These are phyloP conservation scores for Penicillium egyptiacum DNA, from an alignment of 495 filamentous ascomycete species.

Conservation along the genomic window DNA sequence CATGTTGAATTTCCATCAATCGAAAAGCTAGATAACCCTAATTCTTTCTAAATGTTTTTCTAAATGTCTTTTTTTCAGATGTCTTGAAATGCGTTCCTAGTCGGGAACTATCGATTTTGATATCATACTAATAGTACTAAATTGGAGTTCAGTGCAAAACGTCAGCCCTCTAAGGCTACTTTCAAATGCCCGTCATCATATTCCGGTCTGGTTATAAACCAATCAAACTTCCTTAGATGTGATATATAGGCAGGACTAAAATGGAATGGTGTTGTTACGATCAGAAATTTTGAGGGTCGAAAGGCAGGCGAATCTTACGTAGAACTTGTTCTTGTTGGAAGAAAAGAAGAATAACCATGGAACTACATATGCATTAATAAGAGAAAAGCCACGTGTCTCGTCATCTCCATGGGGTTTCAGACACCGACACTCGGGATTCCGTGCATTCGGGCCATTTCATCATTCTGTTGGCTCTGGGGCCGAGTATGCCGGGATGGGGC, in stretches of 20 bases:
- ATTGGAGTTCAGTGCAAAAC: not conserved
- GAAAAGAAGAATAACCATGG: not conserved
- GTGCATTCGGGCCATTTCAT: slow-evolving; percentile 4
- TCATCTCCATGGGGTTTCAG: slow-evolving; percentile 7
- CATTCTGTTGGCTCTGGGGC: slow-evolving; percentile 2
- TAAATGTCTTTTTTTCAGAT: too few species aligned
- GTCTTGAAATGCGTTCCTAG: too few species aligned
- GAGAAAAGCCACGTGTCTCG: slow-evolving; percentile 8
- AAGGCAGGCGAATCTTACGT: not conserved
- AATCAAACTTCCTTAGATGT: too few species aligned
- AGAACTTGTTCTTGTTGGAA: not conserved
- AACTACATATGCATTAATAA: not conserved
- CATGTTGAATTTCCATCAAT: not conserved
- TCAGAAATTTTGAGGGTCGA: too few species aligned
- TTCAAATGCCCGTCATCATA: too few species aligned
- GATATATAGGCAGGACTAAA: too few species aligned
- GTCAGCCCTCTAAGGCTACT: too few species aligned
- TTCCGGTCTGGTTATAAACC: too few species aligned
- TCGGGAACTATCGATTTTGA: too few species aligned
- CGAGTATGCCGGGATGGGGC: slow-evolving; percentile 8
- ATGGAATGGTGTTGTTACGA: too few species aligned
- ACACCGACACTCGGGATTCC: slow-evolving; percentile 10
- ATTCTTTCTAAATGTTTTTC: too few species aligned
- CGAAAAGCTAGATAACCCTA: not conserved
- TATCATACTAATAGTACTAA: not conserved